These are phyloP conservation scores for Euphorbia celastroides DNA, from an alignment of 441 rosid species.

Conservation along the genomic window DNA sequence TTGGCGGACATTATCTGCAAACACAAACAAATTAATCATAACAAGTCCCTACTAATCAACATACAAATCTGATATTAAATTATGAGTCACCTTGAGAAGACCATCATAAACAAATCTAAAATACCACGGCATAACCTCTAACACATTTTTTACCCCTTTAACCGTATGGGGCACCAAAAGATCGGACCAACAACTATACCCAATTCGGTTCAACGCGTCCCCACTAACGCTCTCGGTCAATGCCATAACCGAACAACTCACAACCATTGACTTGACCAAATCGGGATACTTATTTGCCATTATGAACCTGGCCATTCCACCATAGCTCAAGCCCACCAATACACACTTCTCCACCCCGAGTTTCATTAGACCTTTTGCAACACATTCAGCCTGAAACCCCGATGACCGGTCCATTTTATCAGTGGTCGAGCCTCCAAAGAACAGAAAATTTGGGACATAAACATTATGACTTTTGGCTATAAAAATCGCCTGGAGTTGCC, in stretches of 20 bases:
- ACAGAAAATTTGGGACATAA: slow-evolving; percentile 39
- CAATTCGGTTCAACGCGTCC: slow-evolving; percentile 17
- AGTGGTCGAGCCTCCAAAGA: slow-evolving; percentile 39
- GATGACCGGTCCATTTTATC: slow-evolving; percentile 19
- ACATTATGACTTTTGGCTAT: slow-evolving; percentile 27
- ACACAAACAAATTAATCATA: slow-evolving; percentile 11
- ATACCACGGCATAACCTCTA: slow-evolving; percentile 15
- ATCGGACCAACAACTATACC: slow-evolving; percentile 24
- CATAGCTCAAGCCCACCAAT: slow-evolving; percentile 37
- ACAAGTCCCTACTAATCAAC: background rate
- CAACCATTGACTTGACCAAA: slow-evolving; percentile 34
- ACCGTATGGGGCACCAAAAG: slow-evolving; percentile 30
- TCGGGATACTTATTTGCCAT: slow-evolving; percentile 35
- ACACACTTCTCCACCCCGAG: slow-evolving; percentile 34
- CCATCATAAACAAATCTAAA: slow-evolving; percentile 25
- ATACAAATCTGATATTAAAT: background rate
- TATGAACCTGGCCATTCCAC: slow-evolving; percentile 36
- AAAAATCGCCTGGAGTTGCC: slow-evolving; percentile 37
- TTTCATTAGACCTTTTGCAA: slow-evolving; percentile 28
- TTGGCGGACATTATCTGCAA: slow-evolving; percentile 9
- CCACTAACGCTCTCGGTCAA: slow-evolving; percentile 27
- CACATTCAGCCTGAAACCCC: slow-evolving; percentile 39
- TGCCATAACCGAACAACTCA: slow-evolving; percentile 20
- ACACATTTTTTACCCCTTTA: slow-evolving; percentile 13
- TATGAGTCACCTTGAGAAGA: slow-evolving; percentile 12